Conservation (phyloP, 495 filamentous ascomycete genomes). For the Trichoderma erinaceum region DNA sequence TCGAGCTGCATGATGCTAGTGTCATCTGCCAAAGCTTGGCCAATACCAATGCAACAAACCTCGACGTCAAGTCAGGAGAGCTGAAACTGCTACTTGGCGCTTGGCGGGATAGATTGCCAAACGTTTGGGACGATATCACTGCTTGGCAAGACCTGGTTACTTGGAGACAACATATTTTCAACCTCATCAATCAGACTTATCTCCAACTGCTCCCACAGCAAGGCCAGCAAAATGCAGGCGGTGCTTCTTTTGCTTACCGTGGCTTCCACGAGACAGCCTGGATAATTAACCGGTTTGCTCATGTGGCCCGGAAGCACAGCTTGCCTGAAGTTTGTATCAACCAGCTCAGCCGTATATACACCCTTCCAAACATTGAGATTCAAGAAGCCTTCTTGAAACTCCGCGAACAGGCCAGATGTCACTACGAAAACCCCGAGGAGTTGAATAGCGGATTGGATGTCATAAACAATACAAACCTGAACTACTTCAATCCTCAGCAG, state of each 20-base stretch:
- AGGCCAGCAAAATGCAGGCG: conserved; percentile 66
- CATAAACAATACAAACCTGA: conserved; percentile 98
- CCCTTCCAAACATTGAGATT: conserved; percentile 97
- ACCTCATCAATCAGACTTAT: conserved; percentile 91
- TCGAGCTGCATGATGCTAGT: conserved; percentile 95
- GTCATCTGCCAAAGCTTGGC: conserved; percentile 86
- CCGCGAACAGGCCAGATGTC: conserved; percentile 93
- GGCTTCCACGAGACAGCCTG: conserved; percentile 98
- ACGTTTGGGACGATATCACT: conserved; percentile 99
- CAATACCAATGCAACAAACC: conserved; percentile 73
- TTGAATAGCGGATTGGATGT: conserved; percentile 90
- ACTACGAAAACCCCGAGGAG: conserved; percentile 91
- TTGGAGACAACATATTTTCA: conserved; percentile 98
- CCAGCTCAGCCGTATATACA: conserved; percentile 96
- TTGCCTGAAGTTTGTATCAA: conserved; percentile 95
- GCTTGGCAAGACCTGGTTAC: conserved; percentile 98
- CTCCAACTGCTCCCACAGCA: conserved; percentile 76
- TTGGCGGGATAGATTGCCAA: conserved; percentile 93
- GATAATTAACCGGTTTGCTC: conserved; percentile 99
- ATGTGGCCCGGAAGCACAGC: conserved; percentile 94
- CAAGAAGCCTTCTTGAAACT: conserved; percentile 98
- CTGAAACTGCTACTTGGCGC: conserved; percentile 89
- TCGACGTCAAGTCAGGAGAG: conserved; percentile 92
- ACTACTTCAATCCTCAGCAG: conserved; percentile 92
- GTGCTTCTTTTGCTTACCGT: conserved; percentile 72